These are phyloP conservation scores for Yamadazyma philogaea DNA, from an alignment of 805 yeast genomes.

Conservation along the genomic window DNA sequence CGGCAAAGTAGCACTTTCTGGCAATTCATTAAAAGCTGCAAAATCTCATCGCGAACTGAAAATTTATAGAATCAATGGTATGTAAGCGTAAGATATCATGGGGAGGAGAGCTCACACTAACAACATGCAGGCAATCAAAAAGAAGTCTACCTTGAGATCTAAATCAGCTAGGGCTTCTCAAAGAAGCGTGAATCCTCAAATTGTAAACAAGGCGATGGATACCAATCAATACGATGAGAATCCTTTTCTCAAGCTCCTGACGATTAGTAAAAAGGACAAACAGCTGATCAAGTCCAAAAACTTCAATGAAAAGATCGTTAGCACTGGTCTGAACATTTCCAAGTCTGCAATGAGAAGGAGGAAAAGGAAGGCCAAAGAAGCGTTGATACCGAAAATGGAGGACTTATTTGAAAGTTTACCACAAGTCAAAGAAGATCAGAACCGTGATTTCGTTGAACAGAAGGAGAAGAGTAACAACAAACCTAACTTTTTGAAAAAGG, in stretches of 20 bases:
- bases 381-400: slow-evolving; percentile 63
- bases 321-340: slow-evolving; percentile 49
- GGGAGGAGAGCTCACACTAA: slow-evolving; percentile 5
- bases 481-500: slow-evolving; percentile 49
- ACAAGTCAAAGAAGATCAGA: slow-evolving; percentile 19
- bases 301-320: slow-evolving; percentile 31
- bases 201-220: slow-evolving; percentile 14
- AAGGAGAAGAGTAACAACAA: slow-evolving; percentile 30
- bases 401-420: slow-evolving; percentile 57
- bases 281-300: slow-evolving; percentile 37
- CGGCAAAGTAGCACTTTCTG: too few species aligned
- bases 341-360: slow-evolving; percentile 66
- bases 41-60: slow-evolving; percentile 3
- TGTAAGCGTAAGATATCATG: slow-evolving; percentile 4
- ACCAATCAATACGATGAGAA: slow-evolving; percentile 30
- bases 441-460: slow-evolving; percentile 19
- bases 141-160: slow-evolving; percentile 34
- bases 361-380: slow-evolving; percentile 56
- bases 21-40: slow-evolving; percentile 2
- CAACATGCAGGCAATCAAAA: slow-evolving; percentile 23
- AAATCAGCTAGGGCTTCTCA: slow-evolving; percentile 22
- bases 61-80: slow-evolving; percentile 12
- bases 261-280: slow-evolving; percentile 54
- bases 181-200: slow-evolving; percentile 14
- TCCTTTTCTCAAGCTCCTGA: slow-evolving; percentile 53